Conservation (phyloP, 169 alveolate species). For the Eimeria maxima region DNA sequence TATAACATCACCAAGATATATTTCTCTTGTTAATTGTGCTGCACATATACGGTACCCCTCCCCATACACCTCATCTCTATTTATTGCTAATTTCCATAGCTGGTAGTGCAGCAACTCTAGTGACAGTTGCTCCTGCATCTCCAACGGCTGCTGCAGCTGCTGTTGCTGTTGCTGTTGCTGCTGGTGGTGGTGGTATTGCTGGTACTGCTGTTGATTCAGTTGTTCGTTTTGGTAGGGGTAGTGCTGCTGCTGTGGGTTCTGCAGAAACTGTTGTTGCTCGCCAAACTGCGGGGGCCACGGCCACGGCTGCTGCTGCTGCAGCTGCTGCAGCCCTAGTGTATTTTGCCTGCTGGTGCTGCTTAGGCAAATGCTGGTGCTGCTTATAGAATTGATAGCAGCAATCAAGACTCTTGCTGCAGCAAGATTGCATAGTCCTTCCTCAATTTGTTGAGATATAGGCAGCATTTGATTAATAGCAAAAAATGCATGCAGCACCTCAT, state of each 20-base stretch:
- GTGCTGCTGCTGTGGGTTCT: too few relatives aligned
- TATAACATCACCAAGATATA: not conserved
- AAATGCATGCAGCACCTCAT: slow-evolving; percentile 4
- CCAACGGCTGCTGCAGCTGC: not conserved
- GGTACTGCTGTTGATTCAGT: too few relatives aligned
- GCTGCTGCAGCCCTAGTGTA: too few relatives aligned
- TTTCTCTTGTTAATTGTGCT: not conserved
- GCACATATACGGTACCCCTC: not conserved
- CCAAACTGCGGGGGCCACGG: too few relatives aligned
- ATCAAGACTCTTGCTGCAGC: slow-evolving; percentile 2
- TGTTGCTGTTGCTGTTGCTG: not conserved
- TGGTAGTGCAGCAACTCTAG: slow-evolving; percentile 16
- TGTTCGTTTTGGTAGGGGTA: too few relatives aligned
- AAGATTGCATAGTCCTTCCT: slow-evolving; percentile 17
- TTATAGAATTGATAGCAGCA: not conserved
- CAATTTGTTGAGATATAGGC: not conserved
- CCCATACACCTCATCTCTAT: not conserved
- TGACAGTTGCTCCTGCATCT: not conserved
- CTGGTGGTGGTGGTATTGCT: too few relatives aligned
- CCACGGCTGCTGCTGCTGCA: too few relatives aligned
- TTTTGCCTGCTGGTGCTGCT: too few relatives aligned
- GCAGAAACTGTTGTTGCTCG: not conserved
- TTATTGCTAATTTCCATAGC: slow-evolving; percentile 8
- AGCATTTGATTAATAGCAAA: not conserved
- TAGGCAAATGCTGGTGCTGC: not conserved